Conservation (phyloP, 1,139 yeast species). For the Debaryomyces sp. region DNA sequence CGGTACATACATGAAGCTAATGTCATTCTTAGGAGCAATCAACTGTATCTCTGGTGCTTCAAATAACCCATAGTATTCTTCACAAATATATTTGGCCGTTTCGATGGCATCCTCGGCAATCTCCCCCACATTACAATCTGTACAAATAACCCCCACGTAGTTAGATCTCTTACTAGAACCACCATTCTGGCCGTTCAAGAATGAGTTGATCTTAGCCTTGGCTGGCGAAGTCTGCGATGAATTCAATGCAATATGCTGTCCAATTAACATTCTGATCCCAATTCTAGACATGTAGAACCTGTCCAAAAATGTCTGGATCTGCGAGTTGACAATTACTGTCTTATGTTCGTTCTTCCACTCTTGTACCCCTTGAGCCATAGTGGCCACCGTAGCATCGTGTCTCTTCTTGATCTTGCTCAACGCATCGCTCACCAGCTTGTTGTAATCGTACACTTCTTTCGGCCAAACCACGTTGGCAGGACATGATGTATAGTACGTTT, state of each 20-base stretch:
- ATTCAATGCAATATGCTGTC: slow-evolving; percentile 83
- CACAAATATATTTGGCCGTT: slow-evolving; percentile 84
- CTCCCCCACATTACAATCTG: slow-evolving; percentile 76
- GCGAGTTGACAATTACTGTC: slow-evolving; percentile 55
- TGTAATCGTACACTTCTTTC: slow-evolving; percentile 72
- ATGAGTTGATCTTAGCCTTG: slow-evolving; percentile 36
- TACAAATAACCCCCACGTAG: slow-evolving; percentile 85
- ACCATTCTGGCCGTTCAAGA: slow-evolving; percentile 33
- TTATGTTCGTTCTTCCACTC: slow-evolving; percentile 75
- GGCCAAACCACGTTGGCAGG: slow-evolving; percentile 64
- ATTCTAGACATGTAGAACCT: slow-evolving; percentile 85
- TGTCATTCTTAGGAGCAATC: slow-evolving; percentile 66
- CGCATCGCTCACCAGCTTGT: slow-evolving; percentile 65
- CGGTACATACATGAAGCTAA: slow-evolving; percentile 84
- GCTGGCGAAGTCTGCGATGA: slow-evolving; percentile 62
- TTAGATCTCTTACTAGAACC: slow-evolving; percentile 35
- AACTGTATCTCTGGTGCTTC: slow-evolving; percentile 82
- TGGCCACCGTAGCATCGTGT: slow-evolving; percentile 92
- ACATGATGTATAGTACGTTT: slow-evolving; percentile 64
- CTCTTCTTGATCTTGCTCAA: slow-evolving; percentile 74
- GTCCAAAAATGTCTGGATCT: slow-evolving; percentile 77
- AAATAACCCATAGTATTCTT: slow-evolving; percentile 80
- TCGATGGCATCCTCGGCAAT: slow-evolving; percentile 85
- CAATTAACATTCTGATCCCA: slow-evolving; percentile 87
- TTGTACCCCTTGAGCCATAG: slow-evolving; percentile 90